Conservation (phyloP, 169 alveolate species). For the Perkinsus olseni region DNA sequence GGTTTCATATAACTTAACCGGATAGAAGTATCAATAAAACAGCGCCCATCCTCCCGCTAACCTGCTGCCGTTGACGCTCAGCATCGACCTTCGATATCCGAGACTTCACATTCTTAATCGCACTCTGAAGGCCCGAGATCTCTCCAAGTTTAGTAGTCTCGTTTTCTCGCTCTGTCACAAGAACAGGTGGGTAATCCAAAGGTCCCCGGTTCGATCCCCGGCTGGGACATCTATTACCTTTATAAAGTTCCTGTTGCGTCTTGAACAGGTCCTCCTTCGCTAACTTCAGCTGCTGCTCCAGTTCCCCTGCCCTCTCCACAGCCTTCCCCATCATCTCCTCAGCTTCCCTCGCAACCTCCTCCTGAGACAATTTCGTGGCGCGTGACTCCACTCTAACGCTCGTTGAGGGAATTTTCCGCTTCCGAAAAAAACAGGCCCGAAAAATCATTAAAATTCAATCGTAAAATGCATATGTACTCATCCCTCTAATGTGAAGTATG, state of each 20-base stretch:
- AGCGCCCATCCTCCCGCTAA: neutral
- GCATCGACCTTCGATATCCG: constrained; percentile 72
- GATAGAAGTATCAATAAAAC: no score
- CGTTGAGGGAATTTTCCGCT: constrained; percentile 21
- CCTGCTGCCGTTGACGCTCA: constrained; percentile 72
- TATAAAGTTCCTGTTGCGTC: constrained; percentile 62
- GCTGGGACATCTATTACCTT: constrained; percentile 11
- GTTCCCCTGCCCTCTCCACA: constrained; percentile 39
- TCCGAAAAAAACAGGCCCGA: no score
- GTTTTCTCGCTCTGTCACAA: constrained; percentile 39
- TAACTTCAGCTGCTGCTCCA: constrained; percentile 47
- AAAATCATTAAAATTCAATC: no score
- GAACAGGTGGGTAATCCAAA: no score
- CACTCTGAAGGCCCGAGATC: constrained; percentile 70
- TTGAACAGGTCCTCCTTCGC: constrained; percentile 65
- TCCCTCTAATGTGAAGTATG: no score
- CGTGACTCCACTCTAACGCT: no score
- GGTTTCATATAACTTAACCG: no score
- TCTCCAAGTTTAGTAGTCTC: constrained; percentile 79
- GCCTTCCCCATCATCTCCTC: neutral
- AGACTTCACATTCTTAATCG: constrained; percentile 68
- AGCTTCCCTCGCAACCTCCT: neutral
- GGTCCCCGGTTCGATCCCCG: neutral
- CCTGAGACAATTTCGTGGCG: neutral
- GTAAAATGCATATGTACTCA: no score